A percentile compares a stretch with the other conserved stretches of the same genome.
Evolutionary conservation across 2,329 filamentous ascomycete genomes (phyloP).

Genomic region (Arthrobotrys sphaeroides): DNA sequence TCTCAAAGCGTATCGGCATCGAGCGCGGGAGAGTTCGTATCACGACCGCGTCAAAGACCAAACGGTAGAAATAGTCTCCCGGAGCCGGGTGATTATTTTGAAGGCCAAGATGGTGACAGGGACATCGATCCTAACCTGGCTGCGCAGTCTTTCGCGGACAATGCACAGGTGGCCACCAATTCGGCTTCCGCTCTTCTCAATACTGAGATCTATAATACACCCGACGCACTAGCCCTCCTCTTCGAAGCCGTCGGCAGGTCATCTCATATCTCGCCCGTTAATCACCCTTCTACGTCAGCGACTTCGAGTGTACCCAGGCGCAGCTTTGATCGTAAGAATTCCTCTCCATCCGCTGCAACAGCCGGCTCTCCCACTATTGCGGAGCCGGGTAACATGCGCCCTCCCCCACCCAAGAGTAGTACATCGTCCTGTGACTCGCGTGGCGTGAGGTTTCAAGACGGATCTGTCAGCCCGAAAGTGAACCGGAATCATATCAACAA

Average conservation of each 20-base stretch:
- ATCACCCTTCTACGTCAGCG: conserved; percentile 55
- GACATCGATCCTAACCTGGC: conserved; percentile 71
- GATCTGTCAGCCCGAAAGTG: conserved; percentile 51
- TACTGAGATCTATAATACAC: conserved; percentile 83
- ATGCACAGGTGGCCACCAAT: conserved; percentile 34
- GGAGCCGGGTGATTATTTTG: conserved; percentile 63
- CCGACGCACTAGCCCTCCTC: conserved; percentile 89
- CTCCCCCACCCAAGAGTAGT: conserved; percentile 50
- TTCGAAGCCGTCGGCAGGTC: conserved; percentile 75
- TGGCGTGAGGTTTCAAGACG: conserved; percentile 51
- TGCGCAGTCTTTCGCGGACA: conserved; percentile 61
- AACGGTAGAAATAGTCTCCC: conserved; percentile 77
- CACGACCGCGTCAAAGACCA: conserved; percentile 63
- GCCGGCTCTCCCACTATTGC: conserved; percentile 43
- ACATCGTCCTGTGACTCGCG: conserved; percentile 51
- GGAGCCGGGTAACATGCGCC: conserved; percentile 47
- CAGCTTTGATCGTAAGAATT: conserved; percentile 53
- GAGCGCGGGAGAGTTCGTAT: conserved; percentile 53
- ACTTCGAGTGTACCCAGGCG: conserved; percentile 45
- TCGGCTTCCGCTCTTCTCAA: conserved; percentile 64
- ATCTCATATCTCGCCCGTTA: conserved; percentile 44
- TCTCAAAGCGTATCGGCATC: conserved; percentile 46
- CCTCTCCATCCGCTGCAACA: conserved; percentile 46
- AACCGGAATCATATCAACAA: conserved; percentile 54
- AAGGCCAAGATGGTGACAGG: conserved; percentile 65